Conservation (phyloP, 1,139 yeast species). For the Kluyveromyces sp. region DNA sequence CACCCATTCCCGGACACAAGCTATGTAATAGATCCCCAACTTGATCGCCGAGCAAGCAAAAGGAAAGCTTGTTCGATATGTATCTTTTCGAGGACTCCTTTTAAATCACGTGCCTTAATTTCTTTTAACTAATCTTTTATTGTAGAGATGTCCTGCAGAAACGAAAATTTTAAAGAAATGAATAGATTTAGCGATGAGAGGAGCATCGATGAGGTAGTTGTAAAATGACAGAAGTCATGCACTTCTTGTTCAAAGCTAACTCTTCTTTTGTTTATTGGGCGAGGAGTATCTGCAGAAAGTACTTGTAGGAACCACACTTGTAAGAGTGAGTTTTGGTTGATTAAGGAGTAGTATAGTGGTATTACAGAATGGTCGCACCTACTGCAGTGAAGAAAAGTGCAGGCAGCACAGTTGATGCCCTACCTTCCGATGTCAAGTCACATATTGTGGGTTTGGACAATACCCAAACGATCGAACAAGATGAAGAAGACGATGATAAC, state of each 20-base stretch:
- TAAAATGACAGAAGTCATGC: no score
- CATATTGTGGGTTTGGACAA: conserved; percentile 27
- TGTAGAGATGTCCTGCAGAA: neutral
- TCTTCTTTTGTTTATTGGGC: neutral
- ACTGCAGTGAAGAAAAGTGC: conserved; percentile 41
- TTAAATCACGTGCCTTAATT: neutral
- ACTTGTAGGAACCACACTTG: neutral
- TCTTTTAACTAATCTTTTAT: neutral
- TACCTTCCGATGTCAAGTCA: conserved; percentile 12
- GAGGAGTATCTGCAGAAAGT: neutral
- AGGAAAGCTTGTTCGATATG: no score
- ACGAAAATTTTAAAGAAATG: conserved; percentile 5
- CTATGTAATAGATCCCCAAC: no score
- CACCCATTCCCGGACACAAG: no score
- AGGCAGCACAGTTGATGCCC: conserved; percentile 9
- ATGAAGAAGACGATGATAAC: conserved; percentile 47
- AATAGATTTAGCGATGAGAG: conserved; percentile 2
- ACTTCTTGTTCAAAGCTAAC: neutral
- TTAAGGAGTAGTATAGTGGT: neutral
- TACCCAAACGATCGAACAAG: conserved; percentile 23
- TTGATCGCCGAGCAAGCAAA: no score
- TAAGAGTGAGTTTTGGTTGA: neutral
- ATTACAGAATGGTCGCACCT: conserved; percentile 56
- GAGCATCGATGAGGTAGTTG: conserved; percentile 12
- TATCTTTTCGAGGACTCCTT: neutral